Base-by-base conservation (phyloP, 129 eudicot genomes). In the Escallonia rubra region DNA sequence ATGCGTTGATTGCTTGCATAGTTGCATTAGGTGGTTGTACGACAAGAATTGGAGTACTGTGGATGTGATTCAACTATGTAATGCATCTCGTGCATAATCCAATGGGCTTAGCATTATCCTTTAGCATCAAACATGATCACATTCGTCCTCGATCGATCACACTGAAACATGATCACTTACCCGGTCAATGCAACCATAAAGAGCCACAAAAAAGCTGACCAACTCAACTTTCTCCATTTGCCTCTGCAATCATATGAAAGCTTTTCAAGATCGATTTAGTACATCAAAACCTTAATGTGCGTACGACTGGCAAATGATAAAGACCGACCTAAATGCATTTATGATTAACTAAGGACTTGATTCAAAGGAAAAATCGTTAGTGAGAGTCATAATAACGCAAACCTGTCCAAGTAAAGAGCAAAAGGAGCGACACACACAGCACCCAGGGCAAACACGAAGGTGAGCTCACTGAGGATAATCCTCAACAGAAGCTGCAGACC, bases 381-480 rank as follows among this genome's bases (percentile, higher is more conserved):
- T 11, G 4, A 11, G 7, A 49, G 10, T 12, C 10, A 4, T 4
- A 12, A 40, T 5, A 40, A 11, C 11, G 11, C 42, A 54, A 44
- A 81, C 88, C 88, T 70, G 12, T 83, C 88, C 1, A 53, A 52
- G 48, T 47, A 74, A 41, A 78, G 9, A 5, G 90, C 86, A 72
- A 81, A 79, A 59, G 90, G 90, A 3, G 64, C 63, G 8, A 81
- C 78, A 49, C 79, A 63, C 3, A 81, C 3, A n/a, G 86, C 84
- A 46, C 72, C 90, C 10, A 85, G 74, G 57, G 90, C 84, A 51
- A 85, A 81, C 39, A 85, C 34, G 59, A 85, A 85, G 63, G 65
- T 63, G 7, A 84, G 84, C 23, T 75, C 68, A 12, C 39, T 71
- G 8, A 84, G 43, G 50, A 78, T 80, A 11, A 80, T 73, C 61